A percentile compares a stretch with the other conserved stretches of the same genome.
Conservation (phyloP, 768 basidiomycete species). For the Sporobolomyces phaffii region DNA sequence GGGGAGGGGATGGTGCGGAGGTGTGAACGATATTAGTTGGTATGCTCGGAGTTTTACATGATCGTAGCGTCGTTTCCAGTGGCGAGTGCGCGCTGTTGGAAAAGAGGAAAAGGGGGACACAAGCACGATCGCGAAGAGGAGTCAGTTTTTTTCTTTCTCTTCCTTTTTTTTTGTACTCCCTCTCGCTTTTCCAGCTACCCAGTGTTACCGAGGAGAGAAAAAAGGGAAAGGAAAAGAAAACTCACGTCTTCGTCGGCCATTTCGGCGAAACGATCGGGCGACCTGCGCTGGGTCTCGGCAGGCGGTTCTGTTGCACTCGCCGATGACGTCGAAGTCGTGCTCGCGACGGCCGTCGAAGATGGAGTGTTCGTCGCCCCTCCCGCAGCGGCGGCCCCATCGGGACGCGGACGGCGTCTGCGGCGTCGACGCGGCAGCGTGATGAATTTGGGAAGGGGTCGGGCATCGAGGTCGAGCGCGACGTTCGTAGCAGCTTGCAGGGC, state of each 20-base stretch:
- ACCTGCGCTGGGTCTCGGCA: not conserved
- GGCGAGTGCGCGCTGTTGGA: not conserved
- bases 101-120: too few relatives aligned
- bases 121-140: too few relatives aligned
- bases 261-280: conserved; percentile 3
- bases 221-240: not conserved
- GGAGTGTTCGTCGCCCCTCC: not conserved
- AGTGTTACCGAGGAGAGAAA: not conserved
- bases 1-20: too few relatives aligned
- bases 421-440: conserved; percentile 41
- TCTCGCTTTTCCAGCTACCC: too few relatives aligned
- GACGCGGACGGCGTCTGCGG: conserved; percentile 25
- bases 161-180: too few relatives aligned
- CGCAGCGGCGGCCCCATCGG: conserved; percentile 3
- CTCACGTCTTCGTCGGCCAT: conserved; percentile 8
- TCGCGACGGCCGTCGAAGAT: not conserved
- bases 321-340: not conserved
- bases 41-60: too few relatives aligned
- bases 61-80: not conserved
- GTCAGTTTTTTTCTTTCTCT: not conserved
- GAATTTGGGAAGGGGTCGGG: conserved; percentile 53
- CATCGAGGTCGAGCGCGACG: conserved; percentile 84
- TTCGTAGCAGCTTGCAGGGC: conserved; percentile 81
- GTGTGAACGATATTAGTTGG: too few relatives aligned
- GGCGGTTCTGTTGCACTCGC: not conserved